phyloP scores from a whole-genome alignment of 2,329 filamentous ascomycete species.

The Cercospora sojina region DNA sequence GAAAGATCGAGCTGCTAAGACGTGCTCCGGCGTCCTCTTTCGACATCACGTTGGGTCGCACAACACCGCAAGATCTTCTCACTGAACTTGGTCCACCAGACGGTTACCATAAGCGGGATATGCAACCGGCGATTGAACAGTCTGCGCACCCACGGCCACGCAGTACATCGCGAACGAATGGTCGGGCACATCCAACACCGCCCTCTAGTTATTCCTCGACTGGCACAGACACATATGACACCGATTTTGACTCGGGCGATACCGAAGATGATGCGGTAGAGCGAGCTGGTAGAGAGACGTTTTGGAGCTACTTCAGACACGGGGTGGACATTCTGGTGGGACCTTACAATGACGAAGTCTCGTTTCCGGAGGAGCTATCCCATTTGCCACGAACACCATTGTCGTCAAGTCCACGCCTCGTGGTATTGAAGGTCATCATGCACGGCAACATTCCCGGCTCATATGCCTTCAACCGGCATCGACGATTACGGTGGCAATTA shows the following conservation, averaged over 20 bases:
- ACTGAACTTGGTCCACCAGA: slow-evolving; percentile 90
- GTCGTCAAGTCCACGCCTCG: slow-evolving; percentile 55
- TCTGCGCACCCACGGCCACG: slow-evolving; percentile 26
- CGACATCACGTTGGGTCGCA: slow-evolving; percentile 76
- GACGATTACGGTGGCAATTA: slow-evolving; percentile 79
- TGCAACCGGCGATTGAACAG: slow-evolving; percentile 21
- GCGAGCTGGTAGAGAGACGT: slow-evolving; percentile 58
- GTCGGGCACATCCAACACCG: slow-evolving; percentile 31
- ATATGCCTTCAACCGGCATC: slow-evolving; percentile 93
- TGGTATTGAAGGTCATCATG: slow-evolving; percentile 87
- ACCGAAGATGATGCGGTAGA: slow-evolving; percentile 63
- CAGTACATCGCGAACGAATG: slow-evolving; percentile 32
- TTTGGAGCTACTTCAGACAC: slow-evolving; percentile 96
- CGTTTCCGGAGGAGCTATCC: slow-evolving; percentile 11
- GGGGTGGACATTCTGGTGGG: slow-evolving; percentile 95
- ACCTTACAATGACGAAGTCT: slow-evolving; percentile 54
- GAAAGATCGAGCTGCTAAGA: slow-evolving; percentile 73
- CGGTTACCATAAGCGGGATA: slow-evolving; percentile 66
- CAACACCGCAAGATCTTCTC: slow-evolving; percentile 86
- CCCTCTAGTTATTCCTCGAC: slow-evolving; percentile 42
- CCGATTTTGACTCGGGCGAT: slow-evolving; percentile 49
- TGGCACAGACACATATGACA: slow-evolving; percentile 46
- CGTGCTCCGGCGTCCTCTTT: slow-evolving; percentile 66
- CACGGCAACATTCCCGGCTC: slow-evolving; percentile 95
- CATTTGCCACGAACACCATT: slow-evolving; percentile 24